Conservation (phyloP, 2,329 filamentous ascomycete genomes). For the Sporothrix schenckii region DNA sequence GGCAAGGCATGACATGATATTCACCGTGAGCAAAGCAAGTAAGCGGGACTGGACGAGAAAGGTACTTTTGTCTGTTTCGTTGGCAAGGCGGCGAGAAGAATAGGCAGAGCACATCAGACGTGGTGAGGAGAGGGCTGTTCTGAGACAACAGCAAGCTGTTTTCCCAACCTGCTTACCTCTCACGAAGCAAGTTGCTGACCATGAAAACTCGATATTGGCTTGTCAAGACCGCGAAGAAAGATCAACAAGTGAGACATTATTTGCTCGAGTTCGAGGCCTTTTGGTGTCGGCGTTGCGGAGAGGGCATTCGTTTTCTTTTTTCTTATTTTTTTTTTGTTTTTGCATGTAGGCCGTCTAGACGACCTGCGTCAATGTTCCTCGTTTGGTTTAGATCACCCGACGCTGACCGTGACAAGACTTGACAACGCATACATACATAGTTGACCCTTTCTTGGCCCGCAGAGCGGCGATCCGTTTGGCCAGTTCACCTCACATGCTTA, state of each 20-base stretch:
- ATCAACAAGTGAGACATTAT: not conserved
- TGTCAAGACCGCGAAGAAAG: not conserved
- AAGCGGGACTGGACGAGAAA: not conserved
- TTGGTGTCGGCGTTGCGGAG: not conserved
- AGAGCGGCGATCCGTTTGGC: constrained; percentile 16
- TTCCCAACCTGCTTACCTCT: not conserved
- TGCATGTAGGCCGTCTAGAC: not conserved
- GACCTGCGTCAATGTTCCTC: not conserved
- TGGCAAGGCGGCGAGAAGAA: not conserved
- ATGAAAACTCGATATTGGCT: too few species aligned
- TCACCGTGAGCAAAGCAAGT: not conserved
- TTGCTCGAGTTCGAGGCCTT: not conserved
- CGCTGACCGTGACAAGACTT: not conserved
- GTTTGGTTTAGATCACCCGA: not conserved
- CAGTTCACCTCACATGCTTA: not conserved
- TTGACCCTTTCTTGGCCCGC: not conserved
- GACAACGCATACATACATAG: constrained; percentile 22
- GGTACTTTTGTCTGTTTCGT: not conserved
- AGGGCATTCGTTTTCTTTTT: not conserved
- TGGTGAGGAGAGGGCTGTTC: not conserved
- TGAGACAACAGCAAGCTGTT: not conserved
- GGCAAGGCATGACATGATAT: not conserved
- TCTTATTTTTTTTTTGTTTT: too few species aligned
- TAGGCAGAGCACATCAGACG: not conserved
- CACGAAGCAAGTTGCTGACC: not conserved